Percentiles rank a stretch among this genome's conserved stretches.
phyloP scores from a whole-genome alignment of 768 basidiomycete species.

The Termitomyces sp. region DNA sequence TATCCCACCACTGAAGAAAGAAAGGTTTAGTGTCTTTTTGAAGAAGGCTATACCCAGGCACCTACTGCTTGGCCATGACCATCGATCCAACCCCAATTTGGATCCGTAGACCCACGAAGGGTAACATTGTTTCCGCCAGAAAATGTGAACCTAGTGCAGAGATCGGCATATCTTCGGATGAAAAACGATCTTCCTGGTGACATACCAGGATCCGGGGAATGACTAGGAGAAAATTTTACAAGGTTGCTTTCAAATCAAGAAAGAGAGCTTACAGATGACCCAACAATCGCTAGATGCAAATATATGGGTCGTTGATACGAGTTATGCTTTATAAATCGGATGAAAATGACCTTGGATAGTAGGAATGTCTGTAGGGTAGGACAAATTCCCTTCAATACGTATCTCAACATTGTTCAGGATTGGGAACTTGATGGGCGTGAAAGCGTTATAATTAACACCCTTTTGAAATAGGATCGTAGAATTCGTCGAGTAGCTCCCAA shows the following conservation, averaged over 20 bases:
- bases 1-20: slow-evolving; percentile 55
- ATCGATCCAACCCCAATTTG: slow-evolving; percentile 64
- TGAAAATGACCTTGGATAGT: slow-evolving; percentile 41
- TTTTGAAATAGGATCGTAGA: slow-evolving; percentile 56
- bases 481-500: slow-evolving; percentile 37
- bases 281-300: slow-evolving; percentile 36
- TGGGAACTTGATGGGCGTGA: slow-evolving; percentile 57
- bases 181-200: not conserved
- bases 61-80: slow-evolving; percentile 53
- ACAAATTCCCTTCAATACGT: slow-evolving; percentile 53
- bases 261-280: slow-evolving; percentile 35
- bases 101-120: slow-evolving; percentile 50
- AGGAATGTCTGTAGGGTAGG: slow-evolving; percentile 49
- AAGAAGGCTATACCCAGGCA: not conserved
- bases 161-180: not conserved
- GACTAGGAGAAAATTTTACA: slow-evolving; percentile 22
- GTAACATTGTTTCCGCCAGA: slow-evolving; percentile 57
- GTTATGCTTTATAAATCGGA: not conserved
- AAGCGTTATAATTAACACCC: slow-evolving; percentile 59
- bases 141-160: slow-evolving; percentile 45
- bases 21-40: not conserved
- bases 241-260: not conserved
- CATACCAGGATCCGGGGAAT: slow-evolving; percentile 46
- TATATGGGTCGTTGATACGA: not conserved
- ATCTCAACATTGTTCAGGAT: slow-evolving; percentile 54